Base-by-base conservation (phyloP, 1,139 yeast genomes). In the Arxiozyma telluris region DNA sequence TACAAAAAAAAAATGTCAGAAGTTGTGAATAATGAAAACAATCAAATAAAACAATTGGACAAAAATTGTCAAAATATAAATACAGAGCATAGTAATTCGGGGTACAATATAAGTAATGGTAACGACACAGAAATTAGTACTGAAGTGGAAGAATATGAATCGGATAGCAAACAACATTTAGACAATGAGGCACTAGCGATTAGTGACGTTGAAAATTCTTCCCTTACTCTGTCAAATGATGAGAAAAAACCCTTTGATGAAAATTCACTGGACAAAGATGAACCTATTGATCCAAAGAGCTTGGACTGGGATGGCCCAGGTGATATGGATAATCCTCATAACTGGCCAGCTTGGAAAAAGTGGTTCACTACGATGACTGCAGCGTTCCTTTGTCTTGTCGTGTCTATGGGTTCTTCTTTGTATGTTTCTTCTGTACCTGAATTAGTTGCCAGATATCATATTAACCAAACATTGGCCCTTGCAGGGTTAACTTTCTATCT, bases 401-500 rank as follows among this genome's bases (percentile, higher is more conserved):
- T 84, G 48, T 80, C 88, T 0, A 76, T 84, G 64, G 90, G 91
- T 25, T 82, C 89, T 0, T 84, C 91, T 0, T 72, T 84, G 54
- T 84, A 76, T 62, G 84, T 83, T 30, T 77, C 80, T 55, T 84
- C 87, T 55, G 77, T 82, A 4, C 78, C 80, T 6, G 83, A 81
- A 57, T 63, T 84, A 60, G 68, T 71, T 64, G 56, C 54, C 0
- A 62, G 70, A 55, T 78, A 83, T 66, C 71, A 73, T 6, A 74
- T 76, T n/a, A 77, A 82, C 9, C 78, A 80, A 65, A 83, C 82
- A 50, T 71, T 84, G 57, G 82, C 80, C 20, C 65, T 85, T 41
- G 71, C 87, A 0, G 94, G 93, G 11, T 75, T 86, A 57, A 80
- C 93, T 0, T 78, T 86, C 59, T 87, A 86, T 65, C 70, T 87